Evolutionary conservation across 164 flowering plant genomes (phyloP).

Genomic region (Piper betle): DNA sequence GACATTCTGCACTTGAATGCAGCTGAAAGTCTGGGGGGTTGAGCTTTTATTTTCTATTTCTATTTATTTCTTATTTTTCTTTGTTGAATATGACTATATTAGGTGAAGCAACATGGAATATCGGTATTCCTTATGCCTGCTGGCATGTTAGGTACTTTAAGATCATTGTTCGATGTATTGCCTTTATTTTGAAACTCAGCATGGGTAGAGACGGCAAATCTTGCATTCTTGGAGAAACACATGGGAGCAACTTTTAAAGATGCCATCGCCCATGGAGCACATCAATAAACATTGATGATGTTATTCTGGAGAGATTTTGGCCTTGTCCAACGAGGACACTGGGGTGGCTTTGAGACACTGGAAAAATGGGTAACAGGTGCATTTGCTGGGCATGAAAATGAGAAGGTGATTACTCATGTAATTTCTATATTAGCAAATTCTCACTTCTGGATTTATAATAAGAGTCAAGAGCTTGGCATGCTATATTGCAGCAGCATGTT

Average conservation of each 20-base stretch:
- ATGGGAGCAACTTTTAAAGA: slow-evolving; percentile 91
- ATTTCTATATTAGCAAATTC: not conserved
- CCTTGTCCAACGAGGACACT: slow-evolving; percentile 94
- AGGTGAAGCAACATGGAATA: slow-evolving; percentile 95
- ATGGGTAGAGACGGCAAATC: slow-evolving; percentile 87
- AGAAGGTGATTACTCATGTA: slow-evolving; percentile 41
- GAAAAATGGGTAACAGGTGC: slow-evolving; percentile 99
- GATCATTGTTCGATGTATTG: slow-evolving; percentile 76
- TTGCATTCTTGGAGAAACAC: slow-evolving; percentile 81
- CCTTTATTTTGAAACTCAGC: slow-evolving; percentile 85
- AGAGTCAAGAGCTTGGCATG: not conserved
- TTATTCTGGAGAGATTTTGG: slow-evolving; percentile 95
- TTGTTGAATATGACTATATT: slow-evolving; percentile 12
- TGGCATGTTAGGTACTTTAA: slow-evolving; percentile 90
- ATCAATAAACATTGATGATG: slow-evolving; percentile 65
- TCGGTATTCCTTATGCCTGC: slow-evolving; percentile 99
- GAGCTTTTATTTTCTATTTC: not conserved
- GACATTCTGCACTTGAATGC: not conserved
- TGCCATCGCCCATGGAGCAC: slow-evolving; percentile 72
- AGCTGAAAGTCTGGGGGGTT: not conserved
- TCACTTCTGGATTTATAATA: not conserved
- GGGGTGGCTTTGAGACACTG: slow-evolving; percentile 99
- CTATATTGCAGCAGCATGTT: not conserved
- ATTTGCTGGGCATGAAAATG: slow-evolving; percentile 99
- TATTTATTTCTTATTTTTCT: not conserved